phyloP scores from a whole-genome alignment of 768 basidiomycete genomes.

The Auricularia auricula-judae region DNA sequence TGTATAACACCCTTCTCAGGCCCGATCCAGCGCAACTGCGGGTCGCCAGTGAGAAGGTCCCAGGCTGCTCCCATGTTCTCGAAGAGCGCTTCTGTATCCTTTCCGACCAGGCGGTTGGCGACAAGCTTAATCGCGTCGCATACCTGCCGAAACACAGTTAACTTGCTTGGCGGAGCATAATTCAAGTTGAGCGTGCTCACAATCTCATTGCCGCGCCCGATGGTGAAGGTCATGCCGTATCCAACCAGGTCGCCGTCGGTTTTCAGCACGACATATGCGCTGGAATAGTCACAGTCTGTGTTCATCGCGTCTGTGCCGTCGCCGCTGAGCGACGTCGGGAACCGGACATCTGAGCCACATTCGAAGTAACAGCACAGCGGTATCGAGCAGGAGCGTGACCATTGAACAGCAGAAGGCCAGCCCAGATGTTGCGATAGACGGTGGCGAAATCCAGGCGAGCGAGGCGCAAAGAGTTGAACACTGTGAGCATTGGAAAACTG shows the following conservation, averaged over 20 bases:
- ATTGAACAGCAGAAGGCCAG: no score
- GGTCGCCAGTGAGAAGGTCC: slow-evolving; percentile 78
- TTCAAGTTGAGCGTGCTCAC: slow-evolving; percentile 23
- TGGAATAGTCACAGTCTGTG: slow-evolving; percentile 91
- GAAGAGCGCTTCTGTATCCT: slow-evolving; percentile 73
- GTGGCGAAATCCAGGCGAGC: no score
- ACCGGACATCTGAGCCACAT: slow-evolving; percentile 60
- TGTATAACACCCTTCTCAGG: slow-evolving; percentile 95
- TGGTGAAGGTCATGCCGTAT: slow-evolving; percentile 93
- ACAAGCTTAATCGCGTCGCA: slow-evolving; percentile 73
- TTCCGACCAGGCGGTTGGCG: slow-evolving; percentile 72
- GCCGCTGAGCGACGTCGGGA: slow-evolving; percentile 82
- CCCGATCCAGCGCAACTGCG: slow-evolving; percentile 89
- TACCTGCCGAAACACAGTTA: slow-evolving; percentile 33
- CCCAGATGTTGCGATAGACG: no score
- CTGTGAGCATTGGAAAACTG: no score
- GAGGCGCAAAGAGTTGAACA: no score
- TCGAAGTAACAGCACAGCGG: neutral
- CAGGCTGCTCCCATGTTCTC: slow-evolving; percentile 85
- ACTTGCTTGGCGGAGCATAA: no score
- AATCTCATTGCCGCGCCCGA: slow-evolving; percentile 91
- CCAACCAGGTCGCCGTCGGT: slow-evolving; percentile 61
- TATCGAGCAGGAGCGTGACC: neutral
- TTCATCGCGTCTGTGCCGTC: slow-evolving; percentile 97
- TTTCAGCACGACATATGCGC: slow-evolving; percentile 74